Evolutionary conservation across 2,329 filamentous ascomycete genomes (phyloP).

Genomic region (Verticillium tricorpus): DNA sequence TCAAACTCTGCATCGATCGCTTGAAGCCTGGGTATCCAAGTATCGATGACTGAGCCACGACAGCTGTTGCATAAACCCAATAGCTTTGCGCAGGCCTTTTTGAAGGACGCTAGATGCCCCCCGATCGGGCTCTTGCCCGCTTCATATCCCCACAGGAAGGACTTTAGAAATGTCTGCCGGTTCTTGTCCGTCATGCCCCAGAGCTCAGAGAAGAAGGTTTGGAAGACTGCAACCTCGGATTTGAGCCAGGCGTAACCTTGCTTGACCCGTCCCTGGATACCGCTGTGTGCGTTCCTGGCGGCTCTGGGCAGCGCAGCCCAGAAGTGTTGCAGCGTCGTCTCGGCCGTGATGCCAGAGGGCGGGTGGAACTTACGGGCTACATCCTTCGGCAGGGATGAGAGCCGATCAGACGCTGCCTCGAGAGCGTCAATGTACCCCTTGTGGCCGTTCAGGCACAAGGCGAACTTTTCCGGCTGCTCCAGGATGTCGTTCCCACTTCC

Average conservation of each 20-base stretch:
- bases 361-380: neutral
- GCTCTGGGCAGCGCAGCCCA: neutral
- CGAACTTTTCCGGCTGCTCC: no score
- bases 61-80: neutral
- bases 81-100: neutral
- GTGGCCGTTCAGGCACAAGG: neutral
- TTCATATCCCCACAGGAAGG: neutral
- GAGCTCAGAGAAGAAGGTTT: neutral
- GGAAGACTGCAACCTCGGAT: neutral
- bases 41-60: neutral
- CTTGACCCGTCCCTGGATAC: neutral
- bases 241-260: neutral
- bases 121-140: neutral
- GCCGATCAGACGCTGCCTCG: neutral
- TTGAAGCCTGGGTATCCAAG: neutral
- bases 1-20: neutral
- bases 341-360: neutral
- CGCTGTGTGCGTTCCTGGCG: no score
- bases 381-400: neutral
- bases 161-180: neutral
- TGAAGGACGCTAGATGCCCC: neutral
- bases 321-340: neutral
- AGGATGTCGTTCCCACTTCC: no score
- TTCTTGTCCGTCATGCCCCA: neutral
- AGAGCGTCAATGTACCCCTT: neutral